Evolutionary conservation across 257 asterid species (phyloP).

Genomic region (Verbena officinalis): DNA sequence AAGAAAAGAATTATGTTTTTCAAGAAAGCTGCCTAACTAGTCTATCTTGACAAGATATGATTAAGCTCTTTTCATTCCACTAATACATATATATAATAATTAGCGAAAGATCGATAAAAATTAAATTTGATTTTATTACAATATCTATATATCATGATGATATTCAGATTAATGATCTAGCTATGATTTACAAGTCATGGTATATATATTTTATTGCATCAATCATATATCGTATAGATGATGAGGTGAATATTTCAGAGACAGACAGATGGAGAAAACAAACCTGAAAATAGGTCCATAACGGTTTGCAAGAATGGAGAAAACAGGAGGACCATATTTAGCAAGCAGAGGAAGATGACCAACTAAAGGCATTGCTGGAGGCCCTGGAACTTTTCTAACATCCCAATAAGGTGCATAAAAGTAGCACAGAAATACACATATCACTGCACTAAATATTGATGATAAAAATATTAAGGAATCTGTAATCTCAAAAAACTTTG

Average conservation of each 20-base stretch:
- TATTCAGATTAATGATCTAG: too few relatives aligned
- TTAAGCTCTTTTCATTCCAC: background rate
- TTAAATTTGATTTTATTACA: too few relatives aligned
- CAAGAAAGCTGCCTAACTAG: background rate
- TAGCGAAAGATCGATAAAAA: too few relatives aligned
- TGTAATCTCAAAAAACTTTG: conserved; percentile 8
- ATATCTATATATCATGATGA: too few relatives aligned
- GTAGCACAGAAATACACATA: conserved; percentile 49
- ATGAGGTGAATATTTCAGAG: too few relatives aligned
- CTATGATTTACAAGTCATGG: too few relatives aligned
- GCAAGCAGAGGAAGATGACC: conserved; percentile 97
- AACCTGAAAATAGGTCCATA: conserved; percentile 95
- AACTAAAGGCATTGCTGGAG: conserved; percentile 75
- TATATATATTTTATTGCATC: too few relatives aligned
- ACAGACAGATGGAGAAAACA: conserved; percentile 8
- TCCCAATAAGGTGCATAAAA: conserved; percentile 81
- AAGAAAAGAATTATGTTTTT: too few relatives aligned
- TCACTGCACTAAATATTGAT: conserved; percentile 35
- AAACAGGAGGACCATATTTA: conserved; percentile 83
- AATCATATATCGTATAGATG: too few relatives aligned
- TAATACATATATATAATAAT: too few relatives aligned
- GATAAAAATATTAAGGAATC: conserved; percentile 30
- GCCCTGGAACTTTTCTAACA: conserved; percentile 87
- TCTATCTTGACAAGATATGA: conserved; percentile 9
- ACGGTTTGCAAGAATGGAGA: conserved; percentile 73